Percentiles rank a stretch among this genome's conserved stretches.
These are phyloP conservation scores for Candida khao-thaluensis DNA, from an alignment of 805 yeast species.

Conservation along the genomic window DNA sequence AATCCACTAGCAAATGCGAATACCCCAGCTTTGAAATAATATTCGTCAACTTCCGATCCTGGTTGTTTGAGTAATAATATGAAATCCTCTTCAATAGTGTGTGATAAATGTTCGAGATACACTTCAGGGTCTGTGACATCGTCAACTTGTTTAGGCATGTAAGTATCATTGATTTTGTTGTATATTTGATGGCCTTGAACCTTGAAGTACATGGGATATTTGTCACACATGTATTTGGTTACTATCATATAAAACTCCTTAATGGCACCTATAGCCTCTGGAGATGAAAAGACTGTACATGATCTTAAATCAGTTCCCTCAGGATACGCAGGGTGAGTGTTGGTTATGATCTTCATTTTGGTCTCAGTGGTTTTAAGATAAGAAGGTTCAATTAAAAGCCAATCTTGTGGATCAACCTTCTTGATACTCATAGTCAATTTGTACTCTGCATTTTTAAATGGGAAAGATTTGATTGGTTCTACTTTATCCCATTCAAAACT, in stretches of 20 bases:
- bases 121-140: conserved; percentile 14
- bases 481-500: conserved; percentile 28
- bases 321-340: conserved; percentile 34
- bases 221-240: conserved; percentile 32
- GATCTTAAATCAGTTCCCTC: conserved; percentile 23
- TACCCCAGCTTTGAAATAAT: conserved; percentile 42
- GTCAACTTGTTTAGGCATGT: conserved; percentile 12
- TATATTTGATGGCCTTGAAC: conserved; percentile 18
- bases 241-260: conserved; percentile 35
- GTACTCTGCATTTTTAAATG: conserved; percentile 61
- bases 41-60: conserved; percentile 35
- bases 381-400: conserved; percentile 40
- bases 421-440: conserved; percentile 63
- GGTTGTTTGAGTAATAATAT: conserved; percentile 39
- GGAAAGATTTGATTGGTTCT: conserved; percentile 31
- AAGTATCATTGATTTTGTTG: conserved; percentile 27
- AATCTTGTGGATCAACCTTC: conserved; percentile 36
- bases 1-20: conserved; percentile 49
- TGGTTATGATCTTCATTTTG: conserved; percentile 29
- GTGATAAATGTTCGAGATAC: conserved; percentile 23
- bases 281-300: conserved; percentile 32
- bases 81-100: conserved; percentile 42
- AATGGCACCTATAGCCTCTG: conserved; percentile 35
- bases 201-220: conserved; percentile 39
- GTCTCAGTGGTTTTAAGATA: conserved; percentile 26